Evolutionary conservation across 345 rosid genomes (phyloP).

Genomic region (Populus simonii): DNA sequence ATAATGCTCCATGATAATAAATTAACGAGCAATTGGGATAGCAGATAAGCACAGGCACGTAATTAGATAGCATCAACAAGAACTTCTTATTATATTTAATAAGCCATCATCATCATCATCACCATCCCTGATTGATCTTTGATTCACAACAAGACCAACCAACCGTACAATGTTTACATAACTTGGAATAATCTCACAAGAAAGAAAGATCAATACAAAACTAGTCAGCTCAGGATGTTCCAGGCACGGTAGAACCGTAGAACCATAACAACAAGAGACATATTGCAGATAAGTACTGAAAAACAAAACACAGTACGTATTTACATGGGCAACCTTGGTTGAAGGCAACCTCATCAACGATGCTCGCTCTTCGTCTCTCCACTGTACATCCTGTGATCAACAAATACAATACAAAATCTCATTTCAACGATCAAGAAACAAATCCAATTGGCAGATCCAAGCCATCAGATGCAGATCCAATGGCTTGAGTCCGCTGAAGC

Average conservation of each 20-base stretch:
- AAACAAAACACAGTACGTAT: slow-evolving; percentile 6
- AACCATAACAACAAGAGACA: not conserved
- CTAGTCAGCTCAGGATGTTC: not conserved
- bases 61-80: no score
- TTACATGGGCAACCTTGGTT: not conserved
- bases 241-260: not conserved
- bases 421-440: no score
- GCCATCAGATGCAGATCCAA: slow-evolving; percentile 8
- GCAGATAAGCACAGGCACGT: no score
- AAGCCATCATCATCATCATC: not conserved
- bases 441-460: slow-evolving; percentile 8
- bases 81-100: no score
- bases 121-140: not conserved
- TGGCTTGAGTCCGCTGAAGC: not conserved
- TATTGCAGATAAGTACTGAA: not conserved
- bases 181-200: not conserved
- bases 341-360: slow-evolving; percentile 23
- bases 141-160: not conserved
- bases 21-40: no score
- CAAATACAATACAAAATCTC: not conserved
- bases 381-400: slow-evolving; percentile 75
- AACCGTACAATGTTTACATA: not conserved
- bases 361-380: slow-evolving; percentile 84
- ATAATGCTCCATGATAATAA: no score
- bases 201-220: not conserved